Evolutionary conservation across 331 rosid species (phyloP), one percentile per base, ranked within the genome.

Genomic region (Malus hybrid): DNA sequence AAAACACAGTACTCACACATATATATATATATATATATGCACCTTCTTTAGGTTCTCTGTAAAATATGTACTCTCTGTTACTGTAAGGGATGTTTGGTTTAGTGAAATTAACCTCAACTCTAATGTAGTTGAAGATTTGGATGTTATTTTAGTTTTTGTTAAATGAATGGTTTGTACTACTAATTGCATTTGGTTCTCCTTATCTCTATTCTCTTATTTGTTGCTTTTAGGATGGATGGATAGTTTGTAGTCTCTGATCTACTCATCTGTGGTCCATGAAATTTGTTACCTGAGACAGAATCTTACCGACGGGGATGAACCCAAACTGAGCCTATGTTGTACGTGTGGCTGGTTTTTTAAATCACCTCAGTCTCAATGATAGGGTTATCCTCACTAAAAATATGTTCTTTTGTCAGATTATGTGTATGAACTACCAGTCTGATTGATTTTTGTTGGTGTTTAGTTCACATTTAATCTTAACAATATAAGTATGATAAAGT

Each of bases 21-120:
- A 9, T 9, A 39, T 9, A 36, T 8, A 7, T 31, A 31, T 31
- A 31, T 31, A 31, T 31, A 31, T 82, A 71, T 22, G 83, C 66
- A 29, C 74, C 79, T 70, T 85, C 39, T 69, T 42, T 80, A 62
- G 76, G 67, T 59, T 69, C 73, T 75, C 71, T 85, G 86, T 84
- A 77, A 83, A 78, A 59, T 69, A 65, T 69, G 80, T 68, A 73
- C 77, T 71, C 68, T 71, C 11, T 50, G 24, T 62, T 52, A 16
- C 66, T 85, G 74, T 75, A 73, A 59, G 79, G 77, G 76, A 67
- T 69, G 65, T 77, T 52, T 80, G 64, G 63, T 74, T 72, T 83
- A 54, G 73, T 72, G 71, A 67, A 27, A 65, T 80, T 78, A 20
- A 62, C 15, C 36, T 78, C 73, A 55, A 77, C 78, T 73, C 57